Base-by-base conservation (phyloP, 257 asterid genomes). In the Solanum chilense region DNA sequence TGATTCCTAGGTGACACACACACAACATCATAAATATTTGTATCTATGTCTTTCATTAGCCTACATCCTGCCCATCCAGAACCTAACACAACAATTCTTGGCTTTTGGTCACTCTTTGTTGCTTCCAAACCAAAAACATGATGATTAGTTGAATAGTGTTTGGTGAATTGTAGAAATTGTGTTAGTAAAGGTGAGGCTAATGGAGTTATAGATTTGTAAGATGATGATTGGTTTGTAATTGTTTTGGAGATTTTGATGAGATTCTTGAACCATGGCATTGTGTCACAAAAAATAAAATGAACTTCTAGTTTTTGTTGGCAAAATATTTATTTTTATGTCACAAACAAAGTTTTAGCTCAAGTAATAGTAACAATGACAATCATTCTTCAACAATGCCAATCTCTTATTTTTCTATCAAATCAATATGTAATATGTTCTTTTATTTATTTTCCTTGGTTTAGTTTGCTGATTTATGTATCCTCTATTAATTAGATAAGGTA, bases 41-140 rank as follows among this genome's bases (percentile, higher is more conserved):
- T 92, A 66, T 97, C 98, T 37, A 96, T 92, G 13, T 91, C 99
- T 94, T 97, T 96, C 86, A 97, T 91, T 5, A 97, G 94, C 89
- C 99, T 90, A 90, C 99, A 97, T 9, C 98, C 99, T 14, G 98
- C 99, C 99, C 99, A 97, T 13, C 99, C 99, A 35, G 99, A 82
- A 8, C 99, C 99, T 92, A 97, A 8, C 9, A 97, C 99, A 84
- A 97, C 99, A 89, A 96, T 93, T 82, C 99, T 92, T 33, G 99
- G 98, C 88, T 96, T 97, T 92, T 96, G 98, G 73, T 88, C 97
- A 52, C 91, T 97, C 89, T 90, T 94, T 11, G 99, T 97, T 39
- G 94, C 95, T 86, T 87, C 90, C 87, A 94, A 42, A 31, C 95
- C 95, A 74, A 94, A 93, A 27, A 74, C 82, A 74, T 35, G 29